Evolutionary conservation across 2,329 filamentous ascomycete genomes (phyloP).

Genomic region (Sporothrix mexicana): DNA sequence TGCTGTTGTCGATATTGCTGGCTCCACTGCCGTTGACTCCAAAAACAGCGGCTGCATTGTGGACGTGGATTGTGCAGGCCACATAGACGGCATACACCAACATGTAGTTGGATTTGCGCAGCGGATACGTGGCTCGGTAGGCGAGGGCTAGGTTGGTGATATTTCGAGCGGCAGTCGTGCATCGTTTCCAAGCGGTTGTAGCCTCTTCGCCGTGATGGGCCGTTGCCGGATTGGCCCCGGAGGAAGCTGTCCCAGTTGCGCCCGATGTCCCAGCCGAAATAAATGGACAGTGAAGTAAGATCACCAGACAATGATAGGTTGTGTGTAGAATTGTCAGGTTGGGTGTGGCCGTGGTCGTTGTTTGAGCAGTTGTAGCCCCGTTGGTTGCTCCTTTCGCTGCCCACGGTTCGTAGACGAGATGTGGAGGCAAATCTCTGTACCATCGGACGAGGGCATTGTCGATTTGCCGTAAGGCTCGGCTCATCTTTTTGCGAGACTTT

Average conservation of each 20-base stretch:
- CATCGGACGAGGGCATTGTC: constrained; percentile 30
- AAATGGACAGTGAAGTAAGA: constrained; percentile 54
- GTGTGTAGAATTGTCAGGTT: constrained; percentile 35
- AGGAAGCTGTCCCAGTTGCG: background rate
- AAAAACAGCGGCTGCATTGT: constrained; percentile 45
- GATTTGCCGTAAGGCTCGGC: constrained; percentile 2
- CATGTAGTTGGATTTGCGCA: constrained; percentile 47
- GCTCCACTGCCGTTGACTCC: constrained; percentile 33
- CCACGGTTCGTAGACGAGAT: constrained; percentile 32
- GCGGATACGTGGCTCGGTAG: constrained; percentile 44
- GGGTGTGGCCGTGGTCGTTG: constrained; percentile 23
- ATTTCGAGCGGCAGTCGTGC: constrained; percentile 45
- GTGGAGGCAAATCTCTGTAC: constrained; percentile 30
- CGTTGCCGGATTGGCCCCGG: constrained; percentile 19
- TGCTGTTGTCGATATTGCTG: constrained; percentile 31
- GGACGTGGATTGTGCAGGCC: constrained; percentile 50
- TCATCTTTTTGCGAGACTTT: constrained; percentile 23
- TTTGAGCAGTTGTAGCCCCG: background rate
- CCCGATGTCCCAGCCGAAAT: constrained; percentile 17
- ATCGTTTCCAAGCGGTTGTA: constrained; percentile 41
- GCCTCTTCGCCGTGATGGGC: constrained; percentile 3
- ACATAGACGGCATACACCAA: constrained; percentile 49
- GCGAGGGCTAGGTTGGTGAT: constrained; percentile 45
- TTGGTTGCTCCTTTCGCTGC: background rate
- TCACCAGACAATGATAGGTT: constrained; percentile 51